Conservation (phyloP, 768 basidiomycete genomes). For the Boletus rufocinnamomeus region DNA sequence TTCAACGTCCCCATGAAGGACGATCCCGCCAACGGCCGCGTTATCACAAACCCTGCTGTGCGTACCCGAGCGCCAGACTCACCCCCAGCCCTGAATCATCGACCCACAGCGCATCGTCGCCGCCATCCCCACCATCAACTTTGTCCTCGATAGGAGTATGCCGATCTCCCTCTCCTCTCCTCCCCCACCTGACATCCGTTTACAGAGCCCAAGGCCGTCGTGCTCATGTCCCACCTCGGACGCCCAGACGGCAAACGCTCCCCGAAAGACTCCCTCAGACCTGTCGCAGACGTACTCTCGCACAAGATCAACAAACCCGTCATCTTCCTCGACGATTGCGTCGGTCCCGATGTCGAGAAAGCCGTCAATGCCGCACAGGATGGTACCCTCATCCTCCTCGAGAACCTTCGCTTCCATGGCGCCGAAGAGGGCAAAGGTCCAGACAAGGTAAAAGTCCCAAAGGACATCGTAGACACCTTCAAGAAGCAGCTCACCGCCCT, state of each 20-base stretch:
- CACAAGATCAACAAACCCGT: conserved; percentile 55
- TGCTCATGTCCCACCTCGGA: conserved; percentile 98
- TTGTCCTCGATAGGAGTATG: conserved; percentile 83
- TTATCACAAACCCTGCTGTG: conserved; percentile 97
- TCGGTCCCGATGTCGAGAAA: conserved; percentile 83
- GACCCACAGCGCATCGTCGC: conserved; percentile 86
- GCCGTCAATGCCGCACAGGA: conserved; percentile 58
- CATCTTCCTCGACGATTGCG: conserved; percentile 80
- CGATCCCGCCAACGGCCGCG: conserved; percentile 64
- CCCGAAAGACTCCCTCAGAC: conserved; percentile 87
- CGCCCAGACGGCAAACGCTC: conserved; percentile 92
- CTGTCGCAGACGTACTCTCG: conserved; percentile 71
- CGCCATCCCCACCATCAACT: conserved; percentile 92
- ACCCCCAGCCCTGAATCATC: conserved; percentile 9
- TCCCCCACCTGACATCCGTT: neutral
- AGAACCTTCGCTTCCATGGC: conserved; percentile 98
- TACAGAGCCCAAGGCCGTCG: conserved; percentile 75
- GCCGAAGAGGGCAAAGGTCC: conserved; percentile 98
- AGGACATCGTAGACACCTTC: conserved; percentile 78
- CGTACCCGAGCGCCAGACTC: conserved; percentile 37
- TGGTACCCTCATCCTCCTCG: conserved; percentile 85
- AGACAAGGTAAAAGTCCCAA: conserved; percentile 94
- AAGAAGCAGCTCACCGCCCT: conserved; percentile 85
- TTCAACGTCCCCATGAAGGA: conserved; percentile 94
- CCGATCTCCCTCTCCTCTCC: neutral